A percentile compares a stretch with the other conserved stretches of the same genome.
Evolutionary conservation across 257 asterid species (phyloP).

Genomic region (Penstemon barbatus): DNA sequence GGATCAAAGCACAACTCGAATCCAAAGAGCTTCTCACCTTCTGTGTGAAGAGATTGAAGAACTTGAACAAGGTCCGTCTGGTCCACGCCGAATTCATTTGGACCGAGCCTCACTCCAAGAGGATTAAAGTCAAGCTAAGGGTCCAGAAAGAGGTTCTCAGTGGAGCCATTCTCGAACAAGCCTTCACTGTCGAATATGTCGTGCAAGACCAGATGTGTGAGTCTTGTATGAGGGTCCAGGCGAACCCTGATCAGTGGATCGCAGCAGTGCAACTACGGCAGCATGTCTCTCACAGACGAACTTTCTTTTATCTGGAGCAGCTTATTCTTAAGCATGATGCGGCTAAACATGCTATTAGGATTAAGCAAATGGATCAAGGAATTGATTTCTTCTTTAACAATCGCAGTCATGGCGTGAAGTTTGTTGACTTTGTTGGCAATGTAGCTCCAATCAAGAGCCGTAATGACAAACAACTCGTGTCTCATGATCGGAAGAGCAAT

Average conservation of each 20-base stretch:
- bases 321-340: conserved; percentile 58
- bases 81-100: conserved; percentile 49
- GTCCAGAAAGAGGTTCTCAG: conserved; percentile 60
- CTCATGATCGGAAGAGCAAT: conserved; percentile 55
- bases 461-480: conserved; percentile 48
- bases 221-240: conserved; percentile 46
- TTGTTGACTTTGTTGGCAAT: conserved; percentile 45
- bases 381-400: conserved; percentile 52
- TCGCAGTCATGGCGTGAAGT: conserved; percentile 50
- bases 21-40: conserved; percentile 48
- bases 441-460: conserved; percentile 44
- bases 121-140: conserved; percentile 44
- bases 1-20: conserved; percentile 53
- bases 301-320: conserved; percentile 62
- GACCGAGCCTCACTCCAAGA: conserved; percentile 61
- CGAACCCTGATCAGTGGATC: conserved; percentile 66
- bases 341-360: conserved; percentile 50
- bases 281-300: conserved; percentile 57
- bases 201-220: conserved; percentile 61
- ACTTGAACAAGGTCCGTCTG: conserved; percentile 45
- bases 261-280: conserved; percentile 61
- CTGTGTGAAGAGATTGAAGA: conserved; percentile 48
- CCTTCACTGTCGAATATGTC: conserved; percentile 42
- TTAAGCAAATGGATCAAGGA: conserved; percentile 55
- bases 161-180: conserved; percentile 54